Base-by-base conservation (phyloP, 1,139 yeast species). In the Lodderomyces parapsilosis region DNA sequence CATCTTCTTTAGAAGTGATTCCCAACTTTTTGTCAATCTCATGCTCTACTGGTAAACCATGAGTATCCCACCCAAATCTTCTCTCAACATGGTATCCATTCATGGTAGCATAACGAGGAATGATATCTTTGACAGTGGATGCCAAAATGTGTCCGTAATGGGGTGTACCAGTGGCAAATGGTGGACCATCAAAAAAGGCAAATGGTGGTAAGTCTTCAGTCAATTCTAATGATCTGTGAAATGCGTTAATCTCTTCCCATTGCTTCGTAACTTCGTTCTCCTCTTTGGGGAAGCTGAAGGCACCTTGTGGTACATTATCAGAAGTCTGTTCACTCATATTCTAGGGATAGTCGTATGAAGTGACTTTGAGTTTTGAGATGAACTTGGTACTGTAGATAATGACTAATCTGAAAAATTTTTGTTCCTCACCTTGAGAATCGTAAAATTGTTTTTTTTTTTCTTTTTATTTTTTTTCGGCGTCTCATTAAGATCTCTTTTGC, bases 61-160 rank as follows among this genome's bases (percentile, higher is more conserved):
- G 99, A 44, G 99, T 93, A 68, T 93, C 99, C 99, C 99, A 93
- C 49, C 99, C 99, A 53, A 94, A 93, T 60, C 98, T 81, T 71
- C 99, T 87, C 68, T 88, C 96, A 38, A 93, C 99, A 57, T 86
- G 88, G 67, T 81, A 86, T 14, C 99, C 99, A 55, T 87, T 91
- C 98, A 93, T 93, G 52, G 96, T 87, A 45, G 99, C 98, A 62
- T 90, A 93, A 63, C 99, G 82, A 45, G 99, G 99, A 47, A 93
- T 91, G 53, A 93, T 88, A 71, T 93, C 99, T 75, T 91, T 93
- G 56, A 90, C 88, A 45, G 99, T 93, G 33, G 98, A 91, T 2
- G 98, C 94, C 65, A 94, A 75, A 60, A 93, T 85, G 62, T 93
- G 99, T 49, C 99, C 99, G 63, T 93, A 94, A 64, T 93, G 99